A percentile compares a stretch with the other conserved stretches of the same genome.
These are phyloP conservation scores for Madurella fahalii DNA, from an alignment of 2,329 filamentous ascomycete genomes.

Conservation along the genomic window DNA sequence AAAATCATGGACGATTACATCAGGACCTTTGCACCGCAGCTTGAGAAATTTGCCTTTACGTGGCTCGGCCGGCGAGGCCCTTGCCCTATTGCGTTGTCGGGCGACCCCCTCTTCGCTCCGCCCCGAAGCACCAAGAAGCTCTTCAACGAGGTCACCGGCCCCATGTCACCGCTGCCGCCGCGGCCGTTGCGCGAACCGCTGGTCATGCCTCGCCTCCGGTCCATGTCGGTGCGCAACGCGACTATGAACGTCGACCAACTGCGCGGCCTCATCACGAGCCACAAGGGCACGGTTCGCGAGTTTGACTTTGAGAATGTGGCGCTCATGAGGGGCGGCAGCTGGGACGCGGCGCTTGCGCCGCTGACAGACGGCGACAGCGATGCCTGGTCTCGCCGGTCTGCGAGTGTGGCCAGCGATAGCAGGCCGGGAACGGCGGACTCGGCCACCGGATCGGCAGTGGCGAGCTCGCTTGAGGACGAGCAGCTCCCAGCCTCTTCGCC, in stretches of 20 bases:
- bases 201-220: slow-evolving; percentile 62
- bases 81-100: slow-evolving; percentile 65
- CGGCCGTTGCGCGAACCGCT: slow-evolving; percentile 51
- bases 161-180: slow-evolving; percentile 59
- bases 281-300: slow-evolving; percentile 65
- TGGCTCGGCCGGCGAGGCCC: slow-evolving; percentile 73
- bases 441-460: slow-evolving; percentile 17
- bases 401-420: slow-evolving; percentile 28
- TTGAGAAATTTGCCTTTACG: slow-evolving; percentile 70
- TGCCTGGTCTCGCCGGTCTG: slow-evolving; percentile 42
- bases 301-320: slow-evolving; percentile 77
- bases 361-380: slow-evolving; percentile 49
- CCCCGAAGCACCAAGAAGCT: slow-evolving; percentile 52
- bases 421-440: slow-evolving; percentile 24
- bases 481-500: slow-evolving; percentile 47
- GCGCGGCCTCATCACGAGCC: slow-evolving; percentile 60
- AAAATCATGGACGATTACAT: slow-evolving; percentile 82
- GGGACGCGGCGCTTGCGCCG: slow-evolving; percentile 78
- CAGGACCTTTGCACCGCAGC: slow-evolving; percentile 59
- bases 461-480: slow-evolving; percentile 30
- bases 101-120: slow-evolving; percentile 65
- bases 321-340: slow-evolving; percentile 64
- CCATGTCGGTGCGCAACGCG: slow-evolving; percentile 68
- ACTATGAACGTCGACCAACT: slow-evolving; percentile 69
- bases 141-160: slow-evolving; percentile 60